Conservation (phyloP, 352 stramenopile species). For the Blastocystis sp. region DNA sequence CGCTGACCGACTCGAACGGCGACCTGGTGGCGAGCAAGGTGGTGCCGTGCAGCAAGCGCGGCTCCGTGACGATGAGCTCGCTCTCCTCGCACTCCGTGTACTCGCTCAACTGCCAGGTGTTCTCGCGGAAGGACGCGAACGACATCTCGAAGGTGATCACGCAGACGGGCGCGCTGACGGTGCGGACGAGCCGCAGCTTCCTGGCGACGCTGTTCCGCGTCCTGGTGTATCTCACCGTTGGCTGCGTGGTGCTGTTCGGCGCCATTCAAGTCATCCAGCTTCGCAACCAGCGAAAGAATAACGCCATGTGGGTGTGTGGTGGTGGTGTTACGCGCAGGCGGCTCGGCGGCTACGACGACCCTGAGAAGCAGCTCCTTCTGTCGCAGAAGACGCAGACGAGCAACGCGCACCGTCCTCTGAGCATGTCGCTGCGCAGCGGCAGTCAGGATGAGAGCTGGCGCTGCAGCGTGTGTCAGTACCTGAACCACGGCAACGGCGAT, state of each 20-base stretch:
- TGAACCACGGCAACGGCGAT: conserved; percentile 1
- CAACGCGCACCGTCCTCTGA: neutral
- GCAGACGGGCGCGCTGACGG: neutral
- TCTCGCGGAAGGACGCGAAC: neutral
- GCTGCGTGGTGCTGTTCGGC: neutral
- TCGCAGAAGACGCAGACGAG: neutral
- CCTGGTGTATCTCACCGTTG: neutral
- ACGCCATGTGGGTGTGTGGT: neutral
- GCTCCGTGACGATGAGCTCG: neutral
- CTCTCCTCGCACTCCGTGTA: neutral
- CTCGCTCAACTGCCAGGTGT: conserved; percentile 32
- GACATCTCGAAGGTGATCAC: conserved; percentile 8
- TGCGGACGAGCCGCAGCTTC: conserved; percentile 15
- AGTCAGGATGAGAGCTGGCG: conserved; percentile 8
- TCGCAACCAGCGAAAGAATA: neutral
- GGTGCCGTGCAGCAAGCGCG: neutral
- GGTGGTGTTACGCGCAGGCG: neutral
- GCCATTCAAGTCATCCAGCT: neutral
- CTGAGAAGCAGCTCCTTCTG: conserved; percentile 41
- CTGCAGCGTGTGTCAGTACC: conserved; percentile 53
- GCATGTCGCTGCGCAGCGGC: neutral
- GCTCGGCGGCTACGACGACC: neutral
- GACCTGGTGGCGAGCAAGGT: neutral
- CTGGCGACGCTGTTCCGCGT: neutral
- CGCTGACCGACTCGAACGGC: neutral